phyloP scores from a whole-genome alignment of 2,329 filamentous ascomycete species.

The Beauveria rudraprayagi region DNA sequence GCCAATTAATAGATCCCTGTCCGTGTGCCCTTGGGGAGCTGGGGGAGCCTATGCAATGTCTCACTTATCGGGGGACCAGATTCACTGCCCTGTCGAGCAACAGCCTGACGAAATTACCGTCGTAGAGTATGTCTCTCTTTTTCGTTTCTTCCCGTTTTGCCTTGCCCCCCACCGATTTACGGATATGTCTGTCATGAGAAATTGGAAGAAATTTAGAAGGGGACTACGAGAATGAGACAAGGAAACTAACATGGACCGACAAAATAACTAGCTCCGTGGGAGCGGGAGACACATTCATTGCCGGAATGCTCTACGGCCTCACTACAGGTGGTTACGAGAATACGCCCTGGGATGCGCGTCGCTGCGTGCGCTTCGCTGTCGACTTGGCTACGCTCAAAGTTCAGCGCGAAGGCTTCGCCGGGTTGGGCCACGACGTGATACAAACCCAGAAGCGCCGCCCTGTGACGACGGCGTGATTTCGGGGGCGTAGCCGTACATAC shows the following conservation, averaged over 20 bases:
- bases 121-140: constrained; percentile 42
- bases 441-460: not conserved
- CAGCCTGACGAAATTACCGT: constrained; percentile 34
- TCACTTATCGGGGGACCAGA: constrained; percentile 20
- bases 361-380: constrained; percentile 53
- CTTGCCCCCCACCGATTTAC: not conserved
- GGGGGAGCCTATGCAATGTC: constrained; percentile 33
- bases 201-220: not conserved
- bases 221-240: not conserved
- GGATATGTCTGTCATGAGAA: not conserved
- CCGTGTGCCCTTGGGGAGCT: constrained; percentile 54
- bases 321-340: constrained; percentile 23
- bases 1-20: constrained; percentile 29
- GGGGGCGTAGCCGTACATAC: no score
- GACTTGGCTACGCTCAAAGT: constrained; percentile 61
- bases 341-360: constrained; percentile 36
- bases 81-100: constrained; percentile 34
- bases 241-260: constrained; percentile 7
- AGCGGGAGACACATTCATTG: constrained; percentile 69
- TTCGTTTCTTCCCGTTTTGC: not conserved
- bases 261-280: constrained; percentile 51
- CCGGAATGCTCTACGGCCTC: constrained; percentile 59
- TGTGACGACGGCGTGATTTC: not conserved
- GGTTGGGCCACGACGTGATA: constrained; percentile 31
- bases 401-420: constrained; percentile 55